Conservation (phyloP, 2,329 filamentous ascomycete species). For the Xylariaceae sp. region DNA sequence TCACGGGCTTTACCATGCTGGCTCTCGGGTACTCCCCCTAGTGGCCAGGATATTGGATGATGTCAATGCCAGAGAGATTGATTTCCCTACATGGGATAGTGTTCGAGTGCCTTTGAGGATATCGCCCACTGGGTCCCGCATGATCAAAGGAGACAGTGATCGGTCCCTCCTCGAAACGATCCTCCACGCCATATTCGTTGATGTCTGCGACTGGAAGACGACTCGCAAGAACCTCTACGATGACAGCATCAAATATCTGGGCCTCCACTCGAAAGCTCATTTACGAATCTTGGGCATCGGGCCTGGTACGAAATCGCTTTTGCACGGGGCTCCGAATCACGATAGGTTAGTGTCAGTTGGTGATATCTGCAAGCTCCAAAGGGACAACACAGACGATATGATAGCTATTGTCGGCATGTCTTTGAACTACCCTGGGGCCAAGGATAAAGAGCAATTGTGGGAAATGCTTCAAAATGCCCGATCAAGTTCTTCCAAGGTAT, state of each 20-base stretch:
- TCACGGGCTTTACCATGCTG: slow-evolving; percentile 13
- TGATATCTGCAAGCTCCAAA: not conserved
- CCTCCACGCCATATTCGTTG: slow-evolving; percentile 10
- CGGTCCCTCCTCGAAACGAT: slow-evolving; percentile 10
- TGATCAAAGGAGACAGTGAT: not conserved
- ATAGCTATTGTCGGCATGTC: slow-evolving; percentile 18
- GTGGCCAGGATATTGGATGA: slow-evolving; percentile 5
- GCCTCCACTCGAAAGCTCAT: not conserved
- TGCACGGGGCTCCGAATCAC: not conserved
- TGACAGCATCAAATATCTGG: not conserved
- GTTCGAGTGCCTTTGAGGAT: slow-evolving; percentile 7
- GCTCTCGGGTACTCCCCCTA: slow-evolving; percentile 1
- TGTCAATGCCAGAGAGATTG: slow-evolving; percentile 6
- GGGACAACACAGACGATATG: slow-evolving; percentile 1
- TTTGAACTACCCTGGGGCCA: slow-evolving; percentile 11
- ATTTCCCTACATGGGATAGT: slow-evolving; percentile 11
- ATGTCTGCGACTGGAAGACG: slow-evolving; percentile 13
- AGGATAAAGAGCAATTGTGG: slow-evolving; percentile 11
- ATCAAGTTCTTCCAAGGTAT: slow-evolving; percentile 10
- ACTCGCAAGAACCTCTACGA: slow-evolving; percentile 4
- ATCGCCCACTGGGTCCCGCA: slow-evolving; percentile 7
- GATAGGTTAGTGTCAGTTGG: not conserved
- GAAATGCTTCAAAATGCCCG: slow-evolving; percentile 11
- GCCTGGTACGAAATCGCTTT: slow-evolving; percentile 6
- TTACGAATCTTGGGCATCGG: slow-evolving; percentile 4